A percentile compares a stretch with the other conserved stretches of the same genome.
These are phyloP conservation scores for Thecaphora thlaspeos DNA, from an alignment of 1,284 basidiomycete species.

Conservation along the genomic window DNA sequence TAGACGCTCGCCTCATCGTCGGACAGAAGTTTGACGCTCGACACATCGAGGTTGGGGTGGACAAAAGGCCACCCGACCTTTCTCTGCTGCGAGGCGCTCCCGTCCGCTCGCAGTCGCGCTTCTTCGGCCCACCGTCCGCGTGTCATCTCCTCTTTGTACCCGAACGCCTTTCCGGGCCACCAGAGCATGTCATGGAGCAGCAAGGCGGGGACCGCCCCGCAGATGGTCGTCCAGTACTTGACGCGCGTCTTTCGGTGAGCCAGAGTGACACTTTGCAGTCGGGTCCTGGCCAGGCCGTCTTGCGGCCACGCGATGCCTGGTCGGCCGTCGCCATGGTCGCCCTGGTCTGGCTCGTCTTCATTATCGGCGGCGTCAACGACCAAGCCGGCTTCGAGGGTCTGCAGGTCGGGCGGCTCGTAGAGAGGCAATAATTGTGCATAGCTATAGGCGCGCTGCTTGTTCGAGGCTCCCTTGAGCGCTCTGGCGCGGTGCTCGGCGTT, in stretches of 20 bases:
- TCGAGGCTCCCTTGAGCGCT: not conserved
- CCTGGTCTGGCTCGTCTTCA: conserved; percentile 1
- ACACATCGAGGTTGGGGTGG: conserved; percentile 14
- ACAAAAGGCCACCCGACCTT: conserved; percentile 26
- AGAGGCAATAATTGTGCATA: not conserved
- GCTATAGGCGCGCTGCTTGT: not conserved
- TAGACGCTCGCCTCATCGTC: conserved; percentile 4
- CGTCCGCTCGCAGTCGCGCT: not conserved
- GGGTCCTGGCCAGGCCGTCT: conserved; percentile 12
- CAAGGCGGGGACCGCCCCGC: conserved; percentile 15
- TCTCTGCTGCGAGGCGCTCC: not conserved
- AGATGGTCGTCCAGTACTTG: conserved; percentile 3
- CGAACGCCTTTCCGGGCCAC: conserved; percentile 27
- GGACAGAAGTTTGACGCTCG: conserved; percentile 1
- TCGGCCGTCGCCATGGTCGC: not conserved
- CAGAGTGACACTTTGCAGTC: conserved; percentile 1
- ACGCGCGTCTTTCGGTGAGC: conserved; percentile 12
- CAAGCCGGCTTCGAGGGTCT: not conserved
- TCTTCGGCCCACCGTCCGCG: conserved; percentile 10
- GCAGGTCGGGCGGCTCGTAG: not conserved
- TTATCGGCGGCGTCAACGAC: not conserved
- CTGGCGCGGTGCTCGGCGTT: not conserved
- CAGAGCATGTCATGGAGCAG: conserved; percentile 26
- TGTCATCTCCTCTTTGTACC: conserved; percentile 9
- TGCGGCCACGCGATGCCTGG: conserved; percentile 15